These are phyloP conservation scores for Anisodus tanguticus DNA, from an alignment of 257 asterid species.

Conservation along the genomic window DNA sequence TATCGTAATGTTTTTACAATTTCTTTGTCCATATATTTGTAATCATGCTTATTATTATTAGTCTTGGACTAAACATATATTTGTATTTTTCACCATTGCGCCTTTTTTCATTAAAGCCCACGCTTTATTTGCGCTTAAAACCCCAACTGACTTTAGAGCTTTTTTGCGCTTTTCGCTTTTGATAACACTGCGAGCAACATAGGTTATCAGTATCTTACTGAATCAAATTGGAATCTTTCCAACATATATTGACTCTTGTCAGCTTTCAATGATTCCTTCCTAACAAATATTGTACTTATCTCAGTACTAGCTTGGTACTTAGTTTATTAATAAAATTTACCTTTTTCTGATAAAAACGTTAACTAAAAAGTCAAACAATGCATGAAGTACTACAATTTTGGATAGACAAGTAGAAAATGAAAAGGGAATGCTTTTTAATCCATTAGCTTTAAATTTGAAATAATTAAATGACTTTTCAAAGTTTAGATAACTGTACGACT, in stretches of 20 bases:
- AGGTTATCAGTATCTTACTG: not conserved
- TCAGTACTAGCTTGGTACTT: not conserved
- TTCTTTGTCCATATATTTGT: too few species aligned
- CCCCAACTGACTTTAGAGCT: too few species aligned
- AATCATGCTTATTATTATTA: too few species aligned
- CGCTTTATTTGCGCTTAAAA: too few species aligned
- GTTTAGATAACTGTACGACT: not conserved
- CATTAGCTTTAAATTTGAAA: not conserved
- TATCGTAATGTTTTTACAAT: too few species aligned
- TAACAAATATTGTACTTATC: not conserved
- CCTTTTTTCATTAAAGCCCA: too few species aligned
- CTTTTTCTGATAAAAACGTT: not conserved
- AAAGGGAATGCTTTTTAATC: not conserved
- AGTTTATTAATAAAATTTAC: slow-evolving; percentile 10
- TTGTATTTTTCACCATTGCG: too few species aligned
- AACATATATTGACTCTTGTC: not conserved
- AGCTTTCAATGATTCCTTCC: not conserved
- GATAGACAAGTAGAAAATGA: not conserved
- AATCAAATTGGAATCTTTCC: not conserved
- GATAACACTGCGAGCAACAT: too few species aligned
- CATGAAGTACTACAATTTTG: not conserved
- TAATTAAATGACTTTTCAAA: not conserved
- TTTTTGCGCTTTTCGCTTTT: too few species aligned
- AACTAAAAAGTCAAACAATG: not conserved
- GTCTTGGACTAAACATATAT: too few species aligned